Evolutionary conservation across 345 rosid species (phyloP), one percentile per base, ranked within the genome.

Genomic region (Camelina neglecta): DNA sequence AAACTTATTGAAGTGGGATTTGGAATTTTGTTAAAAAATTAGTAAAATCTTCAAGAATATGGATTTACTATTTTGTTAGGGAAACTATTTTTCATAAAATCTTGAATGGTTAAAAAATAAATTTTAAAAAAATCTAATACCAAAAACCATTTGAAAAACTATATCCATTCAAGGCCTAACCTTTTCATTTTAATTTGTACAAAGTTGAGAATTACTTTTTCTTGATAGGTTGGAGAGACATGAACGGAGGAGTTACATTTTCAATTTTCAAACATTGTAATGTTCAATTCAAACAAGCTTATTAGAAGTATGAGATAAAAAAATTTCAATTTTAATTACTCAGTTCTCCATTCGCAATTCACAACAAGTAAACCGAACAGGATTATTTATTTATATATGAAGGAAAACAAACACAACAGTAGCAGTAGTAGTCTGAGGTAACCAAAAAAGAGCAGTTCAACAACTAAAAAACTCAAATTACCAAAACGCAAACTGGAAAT

Each of bases 351-450:
- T 18, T 41, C 2, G 2, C 23, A 57, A 35, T 48, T 36, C 24
- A 35, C 59, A 51, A 38, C 44, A 51, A 11, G 44, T 4, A 33
- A 65, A 60, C 75, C 51, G 16, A 56, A 71, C 67, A 38, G 65
- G 72, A 48, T 77, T 71, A 77, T 71, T 71, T 63, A 76, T 70
- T 23, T 57, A 44, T 33, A 63, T 8, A 2, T n/a, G 8, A 66
- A 67, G 31, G 15, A 48, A 54, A 60, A 54, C 31, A 29, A 36
- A 42, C 47, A 42, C 15, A 65, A 2, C 60, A 65, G 3, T 42
- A 49, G 26, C 8, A 57, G 68, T 5, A 51, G 7, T 7, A 23
- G 44, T 67, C 61, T 59, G 36, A 9, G 18, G 48, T 39, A 68
- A 63, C 18, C 47, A 48, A 69, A 26, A 68, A 68, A 23, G 75